phyloP scores from a whole-genome alignment of 352 stramenopile species.

The Globisporangium recalcitrans region DNA sequence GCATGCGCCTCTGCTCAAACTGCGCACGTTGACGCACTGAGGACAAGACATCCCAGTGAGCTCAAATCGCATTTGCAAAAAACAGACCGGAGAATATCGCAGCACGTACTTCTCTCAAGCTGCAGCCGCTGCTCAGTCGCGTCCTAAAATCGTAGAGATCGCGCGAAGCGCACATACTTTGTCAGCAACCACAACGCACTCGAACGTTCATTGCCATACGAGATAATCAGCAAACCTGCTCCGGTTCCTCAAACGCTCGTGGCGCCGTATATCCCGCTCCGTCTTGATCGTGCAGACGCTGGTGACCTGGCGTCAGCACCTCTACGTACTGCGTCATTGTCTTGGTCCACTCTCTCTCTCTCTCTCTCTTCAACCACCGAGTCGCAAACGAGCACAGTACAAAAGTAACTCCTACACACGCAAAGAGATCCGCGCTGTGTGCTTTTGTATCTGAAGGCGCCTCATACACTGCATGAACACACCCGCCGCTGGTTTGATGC shows the following conservation, averaged over 20 bases:
- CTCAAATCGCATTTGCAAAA: background rate
- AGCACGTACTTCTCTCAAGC: conserved; percentile 6
- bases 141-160: too few species aligned
- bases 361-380: too few species aligned
- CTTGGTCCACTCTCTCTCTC: too few species aligned
- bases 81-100: background rate
- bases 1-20: conserved; percentile 15
- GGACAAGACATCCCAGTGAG: background rate
- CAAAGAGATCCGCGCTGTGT: background rate
- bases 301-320: conserved; percentile 18
- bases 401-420: background rate
- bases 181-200: too few species aligned
- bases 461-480: too few species aligned
- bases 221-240: conserved; percentile 4
- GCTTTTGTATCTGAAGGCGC: too few species aligned
- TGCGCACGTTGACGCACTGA: conserved; percentile 15
- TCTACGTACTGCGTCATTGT: conserved; percentile 29
- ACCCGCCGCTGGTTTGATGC: too few species aligned
- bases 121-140: conserved; percentile 9
- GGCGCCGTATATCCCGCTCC: background rate
- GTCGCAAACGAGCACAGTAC: background rate
- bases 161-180: too few species aligned
- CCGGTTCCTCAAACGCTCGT: background rate
- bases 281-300: background rate
- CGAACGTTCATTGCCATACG: too few species aligned